Evolutionary conservation across 2,329 filamentous ascomycete species (phyloP), one percentile per base, ranked within the genome.

Genomic region (Coleophoma eucalyptorum): DNA sequence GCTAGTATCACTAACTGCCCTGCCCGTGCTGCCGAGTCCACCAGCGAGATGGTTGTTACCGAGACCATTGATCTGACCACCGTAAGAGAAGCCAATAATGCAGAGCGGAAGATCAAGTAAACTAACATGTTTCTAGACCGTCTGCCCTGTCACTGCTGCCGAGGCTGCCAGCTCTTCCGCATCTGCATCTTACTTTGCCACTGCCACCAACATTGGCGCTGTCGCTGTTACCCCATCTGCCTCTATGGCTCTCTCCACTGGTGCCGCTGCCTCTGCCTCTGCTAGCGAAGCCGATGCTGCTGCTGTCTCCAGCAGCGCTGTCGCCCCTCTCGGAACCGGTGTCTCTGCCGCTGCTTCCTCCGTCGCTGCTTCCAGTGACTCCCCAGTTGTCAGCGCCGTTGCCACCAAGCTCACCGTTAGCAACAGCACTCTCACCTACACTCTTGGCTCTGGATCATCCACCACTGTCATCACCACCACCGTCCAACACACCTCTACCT

Each of bases 381-480:
- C 32, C 21, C n/a, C 16, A 33, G 31, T 15, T 44, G 34, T 40
- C 34, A 19, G 15, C 16, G 34, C 32, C 13, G n/a, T 18, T 19
- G 44, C 15, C 33, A 32, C 19, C 7, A 52, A 66, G 52, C 66
- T 69, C 51, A 26, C 26, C 26, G 59, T 67, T 47, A 64, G 69
- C 51, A 69, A 66, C 56, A 60, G 65, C 48, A 67, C 42, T 42
- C 62, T 76, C 31, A 69, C 70, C 53, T 70, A 72, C 62, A 72
- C 72, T 56, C 57, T 71, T 51, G 64, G 68, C 56, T 54, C 62
- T 52, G 64, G 69, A 57, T 64, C 66, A 47, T 73, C 62, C 55
- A 74, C 69, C 55, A 75, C 72, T 60, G 69, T 73, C 50, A 63
- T 78, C 53, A 73, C 65, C 47, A 66, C 70, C 53, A 76, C 72